Percentiles rank a stretch among this genome's conserved stretches.
Conservation (phyloP, 805 yeast species). For the Metschnikowia drakensbergensis region DNA sequence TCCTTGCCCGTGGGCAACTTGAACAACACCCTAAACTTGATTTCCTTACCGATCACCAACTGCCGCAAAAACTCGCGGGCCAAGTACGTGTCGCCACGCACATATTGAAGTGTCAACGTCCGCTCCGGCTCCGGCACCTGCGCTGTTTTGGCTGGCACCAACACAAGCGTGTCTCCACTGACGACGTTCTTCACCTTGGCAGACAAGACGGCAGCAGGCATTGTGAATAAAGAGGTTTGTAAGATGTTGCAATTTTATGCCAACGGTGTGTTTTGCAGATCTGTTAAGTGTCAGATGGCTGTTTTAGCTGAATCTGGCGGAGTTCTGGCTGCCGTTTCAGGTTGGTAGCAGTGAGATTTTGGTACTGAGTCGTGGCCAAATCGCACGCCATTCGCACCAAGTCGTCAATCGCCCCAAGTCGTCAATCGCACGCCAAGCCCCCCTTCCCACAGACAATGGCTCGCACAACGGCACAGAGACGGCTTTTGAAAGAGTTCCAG, state of each 20-base stretch:
- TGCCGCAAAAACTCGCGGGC: constrained; percentile 60
- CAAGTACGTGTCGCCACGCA: constrained; percentile 56
- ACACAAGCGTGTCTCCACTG: constrained; percentile 67
- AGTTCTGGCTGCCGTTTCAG: background rate
- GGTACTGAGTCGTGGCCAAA: constrained; percentile 4
- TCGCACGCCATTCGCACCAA: background rate
- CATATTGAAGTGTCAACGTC: constrained; percentile 58
- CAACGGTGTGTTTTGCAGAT: background rate
- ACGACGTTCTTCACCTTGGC: constrained; percentile 70
- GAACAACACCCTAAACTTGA: constrained; percentile 56
- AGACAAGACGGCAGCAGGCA: constrained; percentile 5
- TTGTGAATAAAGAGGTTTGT: no score
- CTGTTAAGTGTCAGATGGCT: background rate
- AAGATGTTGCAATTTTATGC: no score
- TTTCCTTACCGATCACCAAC: constrained; percentile 59
- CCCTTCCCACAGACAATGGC: constrained; percentile 3
- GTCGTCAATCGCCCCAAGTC: no score
- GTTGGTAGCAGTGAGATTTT: background rate
- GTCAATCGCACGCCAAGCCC: background rate
- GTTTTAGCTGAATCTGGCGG: no score
- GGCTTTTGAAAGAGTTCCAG: constrained; percentile 85
- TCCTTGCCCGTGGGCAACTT: constrained; percentile 55
- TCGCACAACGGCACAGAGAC: constrained; percentile 67
- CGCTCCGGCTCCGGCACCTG: constrained; percentile 53
- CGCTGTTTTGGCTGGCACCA: constrained; percentile 45